phyloP scores from a whole-genome alignment of 441 rosid genomes.

The Codiaeum variegatum region DNA sequence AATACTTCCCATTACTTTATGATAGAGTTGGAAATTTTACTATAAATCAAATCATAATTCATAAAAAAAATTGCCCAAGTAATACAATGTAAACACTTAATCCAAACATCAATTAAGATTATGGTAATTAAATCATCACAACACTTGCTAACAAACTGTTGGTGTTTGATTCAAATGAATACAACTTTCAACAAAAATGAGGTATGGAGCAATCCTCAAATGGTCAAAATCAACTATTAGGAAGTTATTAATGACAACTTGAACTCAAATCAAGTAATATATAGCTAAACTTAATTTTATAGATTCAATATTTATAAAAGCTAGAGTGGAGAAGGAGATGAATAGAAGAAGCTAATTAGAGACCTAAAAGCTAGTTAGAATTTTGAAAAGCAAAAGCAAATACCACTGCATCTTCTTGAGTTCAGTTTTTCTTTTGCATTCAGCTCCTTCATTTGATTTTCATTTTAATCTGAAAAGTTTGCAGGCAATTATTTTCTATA shows the following conservation, averaged over 20 bases:
- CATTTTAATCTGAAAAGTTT: too few relatives aligned
- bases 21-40: conserved; percentile 72
- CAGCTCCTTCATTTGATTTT: not conserved
- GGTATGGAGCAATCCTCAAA: not conserved
- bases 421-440: not conserved
- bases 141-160: not conserved
- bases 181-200: not conserved
- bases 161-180: not conserved
- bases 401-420: conserved; percentile 44
- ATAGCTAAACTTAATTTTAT: not conserved
- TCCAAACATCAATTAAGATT: not conserved
- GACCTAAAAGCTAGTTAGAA: conserved; percentile 82
- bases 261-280: not conserved
- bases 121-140: not conserved
- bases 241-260: not conserved
- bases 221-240: not conserved
- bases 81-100: not conserved
- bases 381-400: conserved; percentile 62
- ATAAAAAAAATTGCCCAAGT: not conserved
- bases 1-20: conserved; percentile 67
- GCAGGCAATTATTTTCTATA: too few relatives aligned
- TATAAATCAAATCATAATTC: conserved; percentile 13
- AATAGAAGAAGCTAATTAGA: not conserved
- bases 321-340: not conserved
- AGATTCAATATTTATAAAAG: not conserved